Base-by-base conservation (phyloP, 2,329 filamentous ascomycete species). In the Apiospora sp. region DNA sequence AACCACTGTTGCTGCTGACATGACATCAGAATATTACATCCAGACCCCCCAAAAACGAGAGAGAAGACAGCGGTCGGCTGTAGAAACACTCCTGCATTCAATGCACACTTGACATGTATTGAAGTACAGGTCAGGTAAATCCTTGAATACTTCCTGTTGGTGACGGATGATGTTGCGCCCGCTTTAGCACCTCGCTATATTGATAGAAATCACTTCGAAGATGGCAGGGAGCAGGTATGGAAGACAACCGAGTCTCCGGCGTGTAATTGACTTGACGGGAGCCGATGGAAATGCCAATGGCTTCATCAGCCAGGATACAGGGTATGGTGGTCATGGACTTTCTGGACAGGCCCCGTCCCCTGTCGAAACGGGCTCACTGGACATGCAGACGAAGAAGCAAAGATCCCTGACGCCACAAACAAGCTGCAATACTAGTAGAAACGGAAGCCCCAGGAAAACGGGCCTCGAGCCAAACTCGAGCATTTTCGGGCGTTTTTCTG, bases 401-500 rank as follows among this genome's bases (percentile, higher is more conserved):
- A 30, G 27, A 30, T 30, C 27, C 27, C 27, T 30, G 27, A 30
- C 27, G 27, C 51, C 19, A 64, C 58, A 24, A 41, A 7, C 16
- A 19, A 41, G 58, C 19, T 64, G 34, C 58, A 64, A 64, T 24
- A 19, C 34, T 16, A 58, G 30, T 48, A 27, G 24, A 54, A 27
- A 12, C 8, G 58, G 34, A 64, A 64, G 58, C 30, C 10, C 30
- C 12, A 30, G 27, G 27, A 16, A 41, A 49, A n/a, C 48, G 10
- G 13, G 30, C 54, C 19, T 64, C 58, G n/a, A n/a, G n/a, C n/a
- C n/a, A n/a, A n/a, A n/a, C n/a, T n/a, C n/a, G 37, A n/a, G 14
- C 34, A 64, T 41, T 37, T 34, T 64, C 58, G 58, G 58, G 34
- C 34, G 58, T 64, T 64, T 64, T 64, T 64, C 58, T 64, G 58